Conservation (phyloP, 192 early-diverging fungal genomes). For the Gigaspora rosea region DNA sequence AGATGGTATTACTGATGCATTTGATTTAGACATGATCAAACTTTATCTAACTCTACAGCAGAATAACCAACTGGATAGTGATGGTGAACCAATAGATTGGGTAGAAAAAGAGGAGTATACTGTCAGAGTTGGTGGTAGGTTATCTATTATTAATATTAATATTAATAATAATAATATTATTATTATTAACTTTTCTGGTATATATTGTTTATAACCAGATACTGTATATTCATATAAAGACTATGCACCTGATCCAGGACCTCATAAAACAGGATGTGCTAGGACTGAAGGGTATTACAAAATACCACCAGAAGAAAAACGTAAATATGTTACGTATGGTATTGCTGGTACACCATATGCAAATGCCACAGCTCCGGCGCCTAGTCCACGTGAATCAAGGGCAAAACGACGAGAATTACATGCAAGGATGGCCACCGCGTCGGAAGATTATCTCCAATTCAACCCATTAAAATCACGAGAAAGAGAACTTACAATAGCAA, state of each 20-base stretch:
- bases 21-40: constrained; percentile 2
- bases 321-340: constrained; percentile 60
- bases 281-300: constrained; percentile 80
- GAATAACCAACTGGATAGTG: neutral
- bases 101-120: neutral
- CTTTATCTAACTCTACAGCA: neutral
- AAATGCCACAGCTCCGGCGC: constrained; percentile 5
- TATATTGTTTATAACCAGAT: neutral
- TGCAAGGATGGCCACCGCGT: constrained; percentile 8
- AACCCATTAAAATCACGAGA: constrained; percentile 91
- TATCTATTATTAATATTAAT: neutral
- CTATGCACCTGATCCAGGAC: neutral
- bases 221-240: constrained; percentile 13
- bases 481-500: constrained; percentile 88
- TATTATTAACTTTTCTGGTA: neutral
- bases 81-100: constrained; percentile 5
- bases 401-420: constrained; percentile 33
- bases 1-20: constrained; percentile 10
- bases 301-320: constrained; percentile 68
- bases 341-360: constrained; percentile 12
- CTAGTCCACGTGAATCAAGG: constrained; percentile 5
- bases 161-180: neutral
- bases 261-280: constrained; percentile 72
- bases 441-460: constrained; percentile 74
- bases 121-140: neutral